Base-by-base conservation (phyloP, 2,329 filamentous ascomycete genomes). In the Tolypocladium cylindrosporum region DNA sequence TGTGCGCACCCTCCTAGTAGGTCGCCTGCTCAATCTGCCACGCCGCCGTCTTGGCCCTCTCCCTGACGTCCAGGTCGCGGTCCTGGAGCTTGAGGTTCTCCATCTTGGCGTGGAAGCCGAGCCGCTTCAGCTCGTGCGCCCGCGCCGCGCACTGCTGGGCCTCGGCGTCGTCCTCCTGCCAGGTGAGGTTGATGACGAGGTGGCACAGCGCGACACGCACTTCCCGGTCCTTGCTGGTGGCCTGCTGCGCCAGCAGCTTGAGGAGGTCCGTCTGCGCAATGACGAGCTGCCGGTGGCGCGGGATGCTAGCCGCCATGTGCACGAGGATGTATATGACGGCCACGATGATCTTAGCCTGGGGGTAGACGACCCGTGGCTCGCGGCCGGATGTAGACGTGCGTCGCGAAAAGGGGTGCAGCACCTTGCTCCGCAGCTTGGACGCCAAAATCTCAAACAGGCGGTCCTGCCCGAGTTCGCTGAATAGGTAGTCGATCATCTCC, bases 101-200 rank as follows among this genome's bases (percentile, higher is more conserved):
- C 62, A 93, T 77, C 64, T 84, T 87, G 39, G 81, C 77, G 56
- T 87, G 75, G 62, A 92, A 88, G 0, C 91, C 91, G 34, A 94
- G 72, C 56, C 82, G 82, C 68, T 84, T 82, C 51, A 99, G 77
- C 68, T 89, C 86, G 14, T 75, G 70, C 0, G 86, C 87, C 56
- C 94, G 81, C 64, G 86, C 80, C 37, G 81, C 77, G 61, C 88
- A 90, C 11, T 82, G 83, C 27, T 79, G 75, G 24, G 78, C 75
- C 64, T 96, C 91, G 37, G 73, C 79, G 8, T 82, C 79, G 65
- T 93, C 87, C 61, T 97, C 92, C 61, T 87, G 80, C 79, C 88
- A 95, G 0, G 90, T 89, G 50, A 99, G 80, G 69, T 97, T 97
- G 69, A 87, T 89, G 51, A 95, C 80, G 50, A 96, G 79, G 81